Conservation (phyloP, 176 grass and related monocot species). For the Zizania latifolia region DNA sequence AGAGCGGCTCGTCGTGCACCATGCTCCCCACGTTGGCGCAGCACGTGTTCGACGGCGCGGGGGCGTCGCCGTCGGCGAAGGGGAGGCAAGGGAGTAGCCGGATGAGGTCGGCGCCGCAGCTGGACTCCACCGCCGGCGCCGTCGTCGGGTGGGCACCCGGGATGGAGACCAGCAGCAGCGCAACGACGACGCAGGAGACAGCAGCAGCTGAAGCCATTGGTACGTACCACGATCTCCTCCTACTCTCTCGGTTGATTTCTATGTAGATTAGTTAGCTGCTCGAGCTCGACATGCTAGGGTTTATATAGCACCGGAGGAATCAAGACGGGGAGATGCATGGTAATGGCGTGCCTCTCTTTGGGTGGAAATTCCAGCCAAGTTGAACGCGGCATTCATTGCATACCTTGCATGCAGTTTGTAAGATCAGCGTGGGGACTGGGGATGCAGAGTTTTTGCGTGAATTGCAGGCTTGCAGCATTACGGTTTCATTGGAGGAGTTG, state of each 20-base stretch:
- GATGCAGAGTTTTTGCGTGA: constrained; percentile 22
- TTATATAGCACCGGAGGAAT: constrained; percentile 23
- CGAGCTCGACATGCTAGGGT: not conserved
- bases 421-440: constrained; percentile 20
- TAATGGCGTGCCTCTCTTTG: constrained; percentile 19
- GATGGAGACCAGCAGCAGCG: constrained; percentile 1
- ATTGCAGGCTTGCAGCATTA: not conserved
- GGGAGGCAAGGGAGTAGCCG: constrained; percentile 60
- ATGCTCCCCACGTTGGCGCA: constrained; percentile 60
- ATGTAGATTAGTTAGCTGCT: not conserved
- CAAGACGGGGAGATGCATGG: constrained; percentile 14
- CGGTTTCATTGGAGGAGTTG: constrained; percentile 22
- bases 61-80: constrained; percentile 33
- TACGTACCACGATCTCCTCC: not conserved
- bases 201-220: not conserved
- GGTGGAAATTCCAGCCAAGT: not conserved
- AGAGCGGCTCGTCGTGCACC: constrained; percentile 56
- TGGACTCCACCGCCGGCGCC: not conserved
- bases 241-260: not conserved
- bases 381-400: constrained; percentile 11
- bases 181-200: not conserved
- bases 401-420: not conserved
- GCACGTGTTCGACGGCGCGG: constrained; percentile 53
- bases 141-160: not conserved
- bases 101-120: constrained; percentile 40